A percentile compares a stretch with the other conserved stretches of the same genome.
phyloP scores from a whole-genome alignment of 2,329 filamentous ascomycete genomes.

The Xylariaceae sp. region DNA sequence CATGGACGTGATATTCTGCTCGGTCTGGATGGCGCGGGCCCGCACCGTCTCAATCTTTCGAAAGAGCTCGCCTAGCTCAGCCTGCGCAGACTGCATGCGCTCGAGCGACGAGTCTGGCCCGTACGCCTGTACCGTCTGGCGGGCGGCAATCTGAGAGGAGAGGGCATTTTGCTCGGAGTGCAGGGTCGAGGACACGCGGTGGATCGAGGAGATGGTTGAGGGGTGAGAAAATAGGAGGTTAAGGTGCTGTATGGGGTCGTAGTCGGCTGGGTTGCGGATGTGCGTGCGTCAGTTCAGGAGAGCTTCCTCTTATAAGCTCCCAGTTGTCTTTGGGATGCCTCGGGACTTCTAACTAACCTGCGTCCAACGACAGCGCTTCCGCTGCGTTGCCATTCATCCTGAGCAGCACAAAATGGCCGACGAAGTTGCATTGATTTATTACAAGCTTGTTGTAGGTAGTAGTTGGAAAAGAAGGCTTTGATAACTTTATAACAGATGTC shows the following conservation, averaged over 20 bases:
- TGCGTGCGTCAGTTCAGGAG: slow-evolving; percentile 33
- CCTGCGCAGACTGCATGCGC: slow-evolving; percentile 89
- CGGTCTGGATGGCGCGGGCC: slow-evolving; percentile 85
- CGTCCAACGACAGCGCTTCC: slow-evolving; percentile 50
- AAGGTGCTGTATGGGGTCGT: slow-evolving; percentile 90
- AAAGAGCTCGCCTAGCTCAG: slow-evolving; percentile 88
- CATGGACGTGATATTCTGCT: slow-evolving; percentile 97
- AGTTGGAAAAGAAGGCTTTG: too few relatives aligned
- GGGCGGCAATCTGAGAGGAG: slow-evolving; percentile 74
- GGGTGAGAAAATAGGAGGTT: slow-evolving; percentile 94
- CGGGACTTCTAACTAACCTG: slow-evolving; percentile 45
- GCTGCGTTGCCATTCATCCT: slow-evolving; percentile 50
- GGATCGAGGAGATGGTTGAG: slow-evolving; percentile 79
- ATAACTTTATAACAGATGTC: too few relatives aligned
- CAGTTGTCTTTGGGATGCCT: background rate
- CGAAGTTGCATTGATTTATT: too few relatives aligned
- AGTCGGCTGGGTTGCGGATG: slow-evolving; percentile 62
- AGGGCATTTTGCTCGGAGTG: slow-evolving; percentile 81
- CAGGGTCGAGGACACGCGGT: slow-evolving; percentile 75
- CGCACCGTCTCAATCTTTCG: slow-evolving; percentile 93
- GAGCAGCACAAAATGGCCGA: background rate
- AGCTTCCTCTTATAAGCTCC: too few relatives aligned
- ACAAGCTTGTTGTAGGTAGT: too few relatives aligned
- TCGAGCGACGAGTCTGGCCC: slow-evolving; percentile 86
- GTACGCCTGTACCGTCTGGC: slow-evolving; percentile 80